A percentile compares a stretch with the other conserved stretches of the same genome.
Conservation (phyloP, 2,329 filamentous ascomycete genomes). For the Aureobasidium vineae region DNA sequence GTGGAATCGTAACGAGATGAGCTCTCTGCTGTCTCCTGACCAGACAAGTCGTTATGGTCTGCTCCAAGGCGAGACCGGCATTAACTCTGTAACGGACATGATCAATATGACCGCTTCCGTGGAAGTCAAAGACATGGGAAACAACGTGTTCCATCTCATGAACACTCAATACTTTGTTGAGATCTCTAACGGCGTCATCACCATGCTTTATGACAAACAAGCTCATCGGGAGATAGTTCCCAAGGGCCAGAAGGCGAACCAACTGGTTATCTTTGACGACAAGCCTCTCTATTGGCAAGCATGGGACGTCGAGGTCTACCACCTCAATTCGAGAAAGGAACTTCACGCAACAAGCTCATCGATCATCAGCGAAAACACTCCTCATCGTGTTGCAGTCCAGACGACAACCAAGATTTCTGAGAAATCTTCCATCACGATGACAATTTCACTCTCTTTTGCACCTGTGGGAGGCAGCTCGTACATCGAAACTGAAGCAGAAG, state of each 20-base stretch:
- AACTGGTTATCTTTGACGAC: slow-evolving; percentile 93
- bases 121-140: slow-evolving; percentile 51
- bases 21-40: slow-evolving; percentile 56
- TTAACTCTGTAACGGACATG: slow-evolving; percentile 37
- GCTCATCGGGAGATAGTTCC: slow-evolving; percentile 76
- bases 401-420: slow-evolving; percentile 87
- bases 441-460: slow-evolving; percentile 73
- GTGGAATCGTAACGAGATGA: slow-evolving; percentile 66
- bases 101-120: slow-evolving; percentile 32
- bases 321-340: slow-evolving; percentile 81
- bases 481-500: slow-evolving; percentile 76
- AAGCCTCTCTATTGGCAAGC: slow-evolving; percentile 97
- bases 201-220: slow-evolving; percentile 74
- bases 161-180: slow-evolving; percentile 75
- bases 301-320: slow-evolving; percentile 97
- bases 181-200: slow-evolving; percentile 73
- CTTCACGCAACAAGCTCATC: slow-evolving; percentile 64
- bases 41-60: slow-evolving; percentile 43
- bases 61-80: slow-evolving; percentile 49
- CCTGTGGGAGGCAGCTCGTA: slow-evolving; percentile 58
- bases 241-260: slow-evolving; percentile 72
- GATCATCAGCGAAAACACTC: slow-evolving; percentile 66
- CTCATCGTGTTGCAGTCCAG: slow-evolving; percentile 75
- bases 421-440: slow-evolving; percentile 80
- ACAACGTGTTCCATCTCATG: slow-evolving; percentile 71